Conservation (phyloP, 129 eudicot species). For the Saussurea involucrata region DNA sequence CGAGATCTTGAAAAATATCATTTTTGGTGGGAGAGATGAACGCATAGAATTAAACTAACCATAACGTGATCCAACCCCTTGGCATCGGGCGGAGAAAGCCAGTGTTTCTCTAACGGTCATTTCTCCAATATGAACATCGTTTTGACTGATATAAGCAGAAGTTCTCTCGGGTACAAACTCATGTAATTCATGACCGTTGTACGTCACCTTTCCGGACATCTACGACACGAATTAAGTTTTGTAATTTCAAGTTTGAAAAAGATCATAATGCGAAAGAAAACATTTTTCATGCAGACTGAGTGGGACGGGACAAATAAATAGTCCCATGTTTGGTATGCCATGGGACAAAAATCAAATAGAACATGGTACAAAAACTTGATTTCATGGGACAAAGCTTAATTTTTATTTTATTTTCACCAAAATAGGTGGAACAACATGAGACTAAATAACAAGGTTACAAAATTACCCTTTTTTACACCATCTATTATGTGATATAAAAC, state of each 20-base stretch:
- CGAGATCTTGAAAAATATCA: not conserved
- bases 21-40: not conserved
- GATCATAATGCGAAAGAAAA: not conserved
- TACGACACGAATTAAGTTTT: constrained; percentile 3
- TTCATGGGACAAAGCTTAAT: no score
- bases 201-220: constrained; percentile 58
- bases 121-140: constrained; percentile 77
- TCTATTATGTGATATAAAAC: no score
- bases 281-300: no score
- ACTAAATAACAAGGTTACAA: no score
- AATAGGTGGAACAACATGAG: no score
- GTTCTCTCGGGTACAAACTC: constrained; percentile 79
- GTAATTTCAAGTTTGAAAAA: not conserved
- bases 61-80: constrained; percentile 72
- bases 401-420: no score
- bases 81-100: constrained; percentile 71
- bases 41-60: constrained; percentile 39
- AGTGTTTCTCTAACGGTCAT: constrained; percentile 87
- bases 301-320: no score
- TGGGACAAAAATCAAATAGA: no score
- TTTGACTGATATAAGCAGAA: constrained; percentile 79
- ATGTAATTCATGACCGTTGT: constrained; percentile 68
- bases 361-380: no score
- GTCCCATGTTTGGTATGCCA: no score
- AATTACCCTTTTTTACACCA: no score